Evolutionary conservation across 2,329 filamentous ascomycete species (phyloP).

Genomic region (Xylariaceae sp.): DNA sequence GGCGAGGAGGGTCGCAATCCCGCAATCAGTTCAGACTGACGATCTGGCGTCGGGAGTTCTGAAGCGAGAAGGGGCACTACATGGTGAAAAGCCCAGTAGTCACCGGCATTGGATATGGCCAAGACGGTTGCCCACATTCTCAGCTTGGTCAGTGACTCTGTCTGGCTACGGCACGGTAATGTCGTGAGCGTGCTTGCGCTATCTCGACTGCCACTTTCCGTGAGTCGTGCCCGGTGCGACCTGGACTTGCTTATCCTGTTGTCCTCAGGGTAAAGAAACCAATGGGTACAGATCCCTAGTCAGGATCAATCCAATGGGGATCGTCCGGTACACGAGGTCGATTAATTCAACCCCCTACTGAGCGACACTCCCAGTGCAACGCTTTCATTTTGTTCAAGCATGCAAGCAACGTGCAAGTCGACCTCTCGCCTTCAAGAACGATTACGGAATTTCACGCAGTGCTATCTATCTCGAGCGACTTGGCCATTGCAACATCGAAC

Average conservation of each 20-base stretch:
- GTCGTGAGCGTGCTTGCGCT: background rate
- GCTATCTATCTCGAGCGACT: too few relatives aligned
- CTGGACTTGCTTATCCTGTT: background rate
- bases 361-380: background rate
- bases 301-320: constrained; percentile 9
- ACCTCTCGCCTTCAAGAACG: too few relatives aligned
- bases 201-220: background rate
- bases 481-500: too few relatives aligned
- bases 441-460: too few relatives aligned
- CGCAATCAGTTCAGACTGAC: constrained; percentile 6
- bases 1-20: constrained; percentile 6
- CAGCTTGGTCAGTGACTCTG: background rate
- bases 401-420: too few relatives aligned
- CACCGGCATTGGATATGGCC: background rate
- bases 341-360: constrained; percentile 17
- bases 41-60: constrained; percentile 1
- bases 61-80: background rate
- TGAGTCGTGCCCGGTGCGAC: background rate
- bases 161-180: background rate
- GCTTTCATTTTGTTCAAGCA: too few relatives aligned
- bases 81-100: background rate
- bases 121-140: background rate
- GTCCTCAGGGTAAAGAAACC: background rate
- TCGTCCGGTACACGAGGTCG: constrained; percentile 20
- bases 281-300: background rate